phyloP scores from a whole-genome alignment of 441 rosid species.

The Corymbia calophylla region DNA sequence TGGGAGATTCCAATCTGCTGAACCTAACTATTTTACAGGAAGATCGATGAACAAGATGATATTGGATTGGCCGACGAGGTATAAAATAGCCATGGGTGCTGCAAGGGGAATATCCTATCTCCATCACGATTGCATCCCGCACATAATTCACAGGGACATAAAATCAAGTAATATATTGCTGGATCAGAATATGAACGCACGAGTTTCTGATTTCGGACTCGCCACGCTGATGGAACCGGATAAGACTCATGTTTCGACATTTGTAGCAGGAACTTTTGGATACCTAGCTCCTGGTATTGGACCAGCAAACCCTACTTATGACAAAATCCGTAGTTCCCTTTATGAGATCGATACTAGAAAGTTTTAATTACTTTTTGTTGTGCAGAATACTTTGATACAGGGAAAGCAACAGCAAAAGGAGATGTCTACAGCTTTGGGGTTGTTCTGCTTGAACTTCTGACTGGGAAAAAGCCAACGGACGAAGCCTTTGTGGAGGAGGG shows the following conservation, averaged over 20 bases:
- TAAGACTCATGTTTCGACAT: slow-evolving; percentile 79
- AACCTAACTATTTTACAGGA: slow-evolving; percentile 28
- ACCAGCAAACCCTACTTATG: neutral
- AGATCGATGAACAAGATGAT: slow-evolving; percentile 17
- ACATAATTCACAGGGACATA: slow-evolving; percentile 83
- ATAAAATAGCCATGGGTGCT: slow-evolving; percentile 67
- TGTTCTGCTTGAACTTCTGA: slow-evolving; percentile 67
- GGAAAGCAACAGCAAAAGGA: slow-evolving; percentile 74
- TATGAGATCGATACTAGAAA: neutral
- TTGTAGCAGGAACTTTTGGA: slow-evolving; percentile 83
- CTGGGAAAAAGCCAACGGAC: slow-evolving; percentile 73
- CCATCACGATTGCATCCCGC: slow-evolving; percentile 89
- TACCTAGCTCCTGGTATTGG: slow-evolving; percentile 76
- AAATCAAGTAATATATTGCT: slow-evolving; percentile 78
- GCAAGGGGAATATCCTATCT: slow-evolving; percentile 89
- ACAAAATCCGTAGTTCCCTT: neutral
- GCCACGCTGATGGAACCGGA: slow-evolving; percentile 82
- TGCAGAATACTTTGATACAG: slow-evolving; percentile 78
- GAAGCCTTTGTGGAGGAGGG: slow-evolving; percentile 79
- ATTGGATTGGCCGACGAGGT: slow-evolving; percentile 70
- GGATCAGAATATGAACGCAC: slow-evolving; percentile 78
- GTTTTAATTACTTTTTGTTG: neutral
- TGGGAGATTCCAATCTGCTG: neutral
- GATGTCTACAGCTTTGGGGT: slow-evolving; percentile 93
- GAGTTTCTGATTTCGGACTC: slow-evolving; percentile 81